Evolutionary conservation across 805 yeast genomes (phyloP).

Genomic region (Yamadazyma sp.): DNA sequence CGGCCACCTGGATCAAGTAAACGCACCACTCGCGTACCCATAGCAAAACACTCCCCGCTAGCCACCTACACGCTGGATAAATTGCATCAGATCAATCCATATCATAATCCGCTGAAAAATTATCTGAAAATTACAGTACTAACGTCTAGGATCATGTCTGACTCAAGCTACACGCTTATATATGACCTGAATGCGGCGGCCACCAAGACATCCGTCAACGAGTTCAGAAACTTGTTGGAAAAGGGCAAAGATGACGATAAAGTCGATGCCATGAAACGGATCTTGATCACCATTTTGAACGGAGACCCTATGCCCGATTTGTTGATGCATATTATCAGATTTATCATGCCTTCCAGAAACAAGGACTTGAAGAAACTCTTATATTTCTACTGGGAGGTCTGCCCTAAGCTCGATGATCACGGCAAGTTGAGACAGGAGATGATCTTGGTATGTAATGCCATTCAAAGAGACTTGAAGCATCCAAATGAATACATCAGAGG

Average conservation of each 20-base stretch:
- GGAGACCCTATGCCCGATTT: conserved; percentile 92
- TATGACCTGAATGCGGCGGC: conserved; percentile 74
- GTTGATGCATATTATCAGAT: conserved; percentile 95
- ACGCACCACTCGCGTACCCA: no score
- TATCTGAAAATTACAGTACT: no score
- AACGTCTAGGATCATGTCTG: conserved; percentile 14
- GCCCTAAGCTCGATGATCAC: conserved; percentile 82
- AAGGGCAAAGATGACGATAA: conserved; percentile 87
- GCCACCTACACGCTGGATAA: no score
- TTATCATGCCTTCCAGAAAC: conserved; percentile 92
- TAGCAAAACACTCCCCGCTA: no score
- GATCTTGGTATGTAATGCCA: conserved; percentile 97
- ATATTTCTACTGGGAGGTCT: conserved; percentile 97
- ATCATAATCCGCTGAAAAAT: no score
- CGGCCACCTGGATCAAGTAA: no score
- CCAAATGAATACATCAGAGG: conserved; percentile 98
- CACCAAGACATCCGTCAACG: conserved; percentile 61
- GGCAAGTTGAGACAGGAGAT: conserved; percentile 97
- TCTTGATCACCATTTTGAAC: conserved; percentile 81
- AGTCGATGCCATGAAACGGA: conserved; percentile 85
- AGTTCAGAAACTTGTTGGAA: conserved; percentile 76
- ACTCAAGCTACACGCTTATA: conserved; percentile 61
- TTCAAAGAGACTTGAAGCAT: conserved; percentile 95
- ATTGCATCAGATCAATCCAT: no score
- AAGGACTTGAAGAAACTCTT: conserved; percentile 89